Conservation (phyloP, 371 early-diverging fungal genomes). For the Mortierella sp. region DNA sequence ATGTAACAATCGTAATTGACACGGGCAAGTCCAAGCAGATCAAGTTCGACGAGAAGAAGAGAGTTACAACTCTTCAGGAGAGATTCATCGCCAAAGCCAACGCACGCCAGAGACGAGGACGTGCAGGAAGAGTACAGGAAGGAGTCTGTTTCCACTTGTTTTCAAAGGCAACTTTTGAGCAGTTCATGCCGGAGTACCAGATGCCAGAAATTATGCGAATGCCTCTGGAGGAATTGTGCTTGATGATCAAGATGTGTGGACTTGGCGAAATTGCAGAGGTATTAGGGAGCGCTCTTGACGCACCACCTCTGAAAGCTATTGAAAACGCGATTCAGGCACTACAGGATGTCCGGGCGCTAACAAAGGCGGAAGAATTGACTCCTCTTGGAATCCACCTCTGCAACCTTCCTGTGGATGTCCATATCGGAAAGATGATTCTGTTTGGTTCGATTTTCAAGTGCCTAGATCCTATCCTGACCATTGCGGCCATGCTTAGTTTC, state of each 20-base stretch:
- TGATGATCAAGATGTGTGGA: constrained; percentile 76
- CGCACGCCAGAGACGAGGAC: constrained; percentile 90
- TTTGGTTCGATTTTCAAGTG: constrained; percentile 78
- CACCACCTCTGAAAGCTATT: constrained; percentile 80
- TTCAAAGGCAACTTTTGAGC: constrained; percentile 63
- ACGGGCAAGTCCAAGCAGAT: constrained; percentile 89
- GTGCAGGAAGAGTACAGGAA: constrained; percentile 92
- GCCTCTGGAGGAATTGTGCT: constrained; percentile 80
- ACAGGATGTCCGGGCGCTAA: constrained; percentile 67
- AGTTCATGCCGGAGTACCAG: constrained; percentile 74
- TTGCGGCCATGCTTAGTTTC: constrained; percentile 75
- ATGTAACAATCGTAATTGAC: constrained; percentile 95
- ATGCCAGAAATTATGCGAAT: constrained; percentile 81
- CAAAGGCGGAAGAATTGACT: constrained; percentile 76
- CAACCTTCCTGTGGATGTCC: constrained; percentile 82
- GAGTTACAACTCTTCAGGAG: constrained; percentile 78
- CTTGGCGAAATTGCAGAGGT: constrained; percentile 70
- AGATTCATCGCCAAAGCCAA: constrained; percentile 85
- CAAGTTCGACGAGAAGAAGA: constrained; percentile 75
- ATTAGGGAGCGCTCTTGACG: constrained; percentile 78
- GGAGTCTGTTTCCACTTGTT: constrained; percentile 87
- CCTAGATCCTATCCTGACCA: constrained; percentile 78
- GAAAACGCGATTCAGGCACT: constrained; percentile 72
- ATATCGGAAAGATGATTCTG: constrained; percentile 85
- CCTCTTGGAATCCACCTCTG: constrained; percentile 90